Conservation (phyloP, 1,284 basidiomycete species). For the Microstroma glucosiphilum region DNA sequence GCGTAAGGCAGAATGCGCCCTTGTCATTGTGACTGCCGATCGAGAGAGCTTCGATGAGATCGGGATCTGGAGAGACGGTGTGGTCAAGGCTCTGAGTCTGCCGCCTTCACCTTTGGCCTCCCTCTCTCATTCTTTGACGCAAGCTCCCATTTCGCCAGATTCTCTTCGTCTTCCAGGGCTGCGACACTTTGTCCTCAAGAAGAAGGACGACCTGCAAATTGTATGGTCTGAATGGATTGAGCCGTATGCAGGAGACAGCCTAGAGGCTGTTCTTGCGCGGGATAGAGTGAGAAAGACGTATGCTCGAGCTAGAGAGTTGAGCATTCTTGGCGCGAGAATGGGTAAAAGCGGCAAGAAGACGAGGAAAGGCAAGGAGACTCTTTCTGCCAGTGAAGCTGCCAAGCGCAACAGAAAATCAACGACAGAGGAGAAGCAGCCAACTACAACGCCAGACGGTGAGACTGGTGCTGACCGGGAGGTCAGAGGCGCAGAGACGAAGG, state of each 20-base stretch:
- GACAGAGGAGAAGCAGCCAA: background rate
- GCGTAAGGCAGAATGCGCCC: constrained; percentile 20
- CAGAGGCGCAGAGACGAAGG: constrained; percentile 6
- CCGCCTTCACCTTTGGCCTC: constrained; percentile 54
- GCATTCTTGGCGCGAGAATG: background rate
- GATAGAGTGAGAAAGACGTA: constrained; percentile 22
- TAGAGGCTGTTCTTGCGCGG: constrained; percentile 61
- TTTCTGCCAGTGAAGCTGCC: too few species aligned
- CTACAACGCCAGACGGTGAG: background rate
- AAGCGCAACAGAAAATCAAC: too few species aligned
- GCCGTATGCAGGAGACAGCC: constrained; percentile 60
- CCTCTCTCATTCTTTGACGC: constrained; percentile 56
- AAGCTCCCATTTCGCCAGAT: constrained; percentile 43
- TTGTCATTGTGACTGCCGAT: constrained; percentile 43
- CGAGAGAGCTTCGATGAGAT: constrained; percentile 30
- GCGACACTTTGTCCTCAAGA: constrained; percentile 91
- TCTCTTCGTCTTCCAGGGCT: constrained; percentile 72
- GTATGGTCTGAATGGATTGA: constrained; percentile 76
- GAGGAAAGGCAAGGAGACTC: background rate
- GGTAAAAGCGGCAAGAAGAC: constrained; percentile 11
- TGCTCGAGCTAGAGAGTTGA: constrained; percentile 25
- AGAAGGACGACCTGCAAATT: constrained; percentile 75
- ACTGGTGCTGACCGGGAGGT: background rate
- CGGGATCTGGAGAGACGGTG: constrained; percentile 17
- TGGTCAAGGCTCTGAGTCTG: constrained; percentile 28